These are phyloP conservation scores for Metarhizium sp. DNA, from an alignment of 2,329 filamentous ascomycete genomes.

Conservation along the genomic window DNA sequence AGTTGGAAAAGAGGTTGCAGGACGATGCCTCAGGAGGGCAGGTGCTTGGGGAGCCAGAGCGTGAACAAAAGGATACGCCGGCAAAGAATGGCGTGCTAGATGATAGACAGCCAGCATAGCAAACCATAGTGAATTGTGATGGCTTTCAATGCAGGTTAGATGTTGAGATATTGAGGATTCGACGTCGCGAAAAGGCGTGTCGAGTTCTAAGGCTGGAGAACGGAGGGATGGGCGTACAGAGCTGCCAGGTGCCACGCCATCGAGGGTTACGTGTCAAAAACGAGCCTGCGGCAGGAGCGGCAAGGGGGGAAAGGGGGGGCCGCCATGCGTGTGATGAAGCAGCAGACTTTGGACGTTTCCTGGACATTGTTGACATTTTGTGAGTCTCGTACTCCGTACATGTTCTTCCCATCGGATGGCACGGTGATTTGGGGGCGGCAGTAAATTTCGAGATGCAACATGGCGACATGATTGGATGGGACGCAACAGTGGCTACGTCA, in stretches of 20 bases:
- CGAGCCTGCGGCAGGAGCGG: no score
- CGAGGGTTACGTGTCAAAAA: no score
- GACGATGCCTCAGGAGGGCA: not conserved
- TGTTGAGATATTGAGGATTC: not conserved
- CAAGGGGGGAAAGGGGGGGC: no score
- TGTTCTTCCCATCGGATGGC: no score
- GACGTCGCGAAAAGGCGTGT: not conserved
- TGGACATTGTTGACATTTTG: no score
- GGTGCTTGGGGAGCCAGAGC: not conserved
- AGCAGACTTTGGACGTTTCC: no score
- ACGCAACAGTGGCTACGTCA: not conserved
- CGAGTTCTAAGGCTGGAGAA: no score
- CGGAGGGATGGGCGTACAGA: no score
- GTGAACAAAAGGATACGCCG: not conserved
- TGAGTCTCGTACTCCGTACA: no score
- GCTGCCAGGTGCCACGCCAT: no score
- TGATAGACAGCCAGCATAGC: not conserved
- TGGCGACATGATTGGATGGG: not conserved
- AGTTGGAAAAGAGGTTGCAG: conserved; percentile 6
- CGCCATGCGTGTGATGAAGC: no score
- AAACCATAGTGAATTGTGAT: not conserved
- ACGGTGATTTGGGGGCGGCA: not conserved
- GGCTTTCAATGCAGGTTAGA: not conserved
- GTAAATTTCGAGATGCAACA: not conserved
- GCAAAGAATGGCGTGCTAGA: not conserved